Evolutionary conservation across 2,329 filamentous ascomycete genomes (phyloP), one percentile per base, ranked within the genome.

Genomic region (Calonectria honghensis): DNA sequence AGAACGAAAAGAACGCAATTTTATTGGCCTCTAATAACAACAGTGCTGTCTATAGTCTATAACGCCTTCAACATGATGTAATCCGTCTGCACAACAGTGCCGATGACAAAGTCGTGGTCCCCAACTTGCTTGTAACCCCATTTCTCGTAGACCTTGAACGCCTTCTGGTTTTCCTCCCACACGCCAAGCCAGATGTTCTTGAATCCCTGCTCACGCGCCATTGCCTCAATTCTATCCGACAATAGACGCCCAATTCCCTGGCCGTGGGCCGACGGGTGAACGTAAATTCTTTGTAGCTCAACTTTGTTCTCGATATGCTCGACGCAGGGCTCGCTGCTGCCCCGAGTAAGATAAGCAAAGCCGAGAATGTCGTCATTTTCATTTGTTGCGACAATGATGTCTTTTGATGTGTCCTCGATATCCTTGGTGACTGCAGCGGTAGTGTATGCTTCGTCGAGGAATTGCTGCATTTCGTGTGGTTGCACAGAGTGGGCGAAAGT

Each of bases 221-320:
- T 77, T 0, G 66, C 76, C 75, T 85, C 84, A 24, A 83, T 73
- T 20, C 68, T 74, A 18, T 70, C 71, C 50, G 79, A 81, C 32
- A 87, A 77, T 32, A 79, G 74, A 65, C 79, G 84, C 10, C 84
- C 87, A 2, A 88, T 79, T 0, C 87, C 87, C 20, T 72, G 75
- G 0, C 87, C 87, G 50, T 87, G 86, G 11, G 76, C 78, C 2
- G 75, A 67, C 0, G 78, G 70, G 45, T 83, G 74, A 1, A 89
- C 84, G 71, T 89, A 89, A 1, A 89, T 78, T 16, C 87, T 76
- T 75, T 88, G 86, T 41, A 89, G 74, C 77, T 89, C 87, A 4
- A 87, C 81, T 0, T 74, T 80, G 6, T 79, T 78, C 3, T 82
- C 77, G 0, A 83, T 32, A 1, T 81, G 68, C 1, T 73, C 79